These are phyloP conservation scores for Globisporangium camurandrum DNA, from an alignment of 352 stramenopile genomes.

Conservation along the genomic window DNA sequence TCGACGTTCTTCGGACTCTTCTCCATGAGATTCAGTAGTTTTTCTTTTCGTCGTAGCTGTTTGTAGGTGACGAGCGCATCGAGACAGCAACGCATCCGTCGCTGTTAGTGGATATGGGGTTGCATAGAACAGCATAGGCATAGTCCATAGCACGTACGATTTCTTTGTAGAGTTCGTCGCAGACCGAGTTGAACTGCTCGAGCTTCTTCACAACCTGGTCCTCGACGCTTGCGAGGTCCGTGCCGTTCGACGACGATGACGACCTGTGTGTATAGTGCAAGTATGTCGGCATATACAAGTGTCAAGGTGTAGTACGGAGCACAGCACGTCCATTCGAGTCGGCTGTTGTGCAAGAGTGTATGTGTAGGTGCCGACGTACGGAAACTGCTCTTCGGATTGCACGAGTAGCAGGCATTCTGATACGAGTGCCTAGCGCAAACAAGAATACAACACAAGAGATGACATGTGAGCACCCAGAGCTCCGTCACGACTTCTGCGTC, in stretches of 20 bases:
- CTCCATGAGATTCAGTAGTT: conserved; percentile 79
- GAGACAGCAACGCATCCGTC: too few species aligned
- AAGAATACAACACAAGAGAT: too few species aligned
- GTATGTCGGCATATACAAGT: neutral
- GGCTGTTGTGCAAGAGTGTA: too few species aligned
- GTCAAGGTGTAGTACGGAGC: neutral
- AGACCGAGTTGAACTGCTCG: conserved; percentile 85
- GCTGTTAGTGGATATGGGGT: too few species aligned
- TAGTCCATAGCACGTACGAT: conserved; percentile 42
- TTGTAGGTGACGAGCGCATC: neutral
- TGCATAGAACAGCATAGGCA: too few species aligned
- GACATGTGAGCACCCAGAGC: neutral
- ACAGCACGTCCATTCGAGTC: neutral
- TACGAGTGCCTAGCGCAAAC: conserved; percentile 48
- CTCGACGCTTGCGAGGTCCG: conserved; percentile 31
- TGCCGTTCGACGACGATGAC: conserved; percentile 17
- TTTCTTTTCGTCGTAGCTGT: conserved; percentile 76
- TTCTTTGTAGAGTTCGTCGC: conserved; percentile 84
- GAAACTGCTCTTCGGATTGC: conserved; percentile 65
- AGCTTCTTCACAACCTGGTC: conserved; percentile 83
- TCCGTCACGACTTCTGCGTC: neutral
- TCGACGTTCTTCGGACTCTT: conserved; percentile 80
- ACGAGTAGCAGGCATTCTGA: conserved; percentile 68
- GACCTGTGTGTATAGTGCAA: neutral
- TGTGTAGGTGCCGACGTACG: conserved; percentile 30